Conservation (phyloP, 208 protist species). For the Herpetomonas tarakana region DNA sequence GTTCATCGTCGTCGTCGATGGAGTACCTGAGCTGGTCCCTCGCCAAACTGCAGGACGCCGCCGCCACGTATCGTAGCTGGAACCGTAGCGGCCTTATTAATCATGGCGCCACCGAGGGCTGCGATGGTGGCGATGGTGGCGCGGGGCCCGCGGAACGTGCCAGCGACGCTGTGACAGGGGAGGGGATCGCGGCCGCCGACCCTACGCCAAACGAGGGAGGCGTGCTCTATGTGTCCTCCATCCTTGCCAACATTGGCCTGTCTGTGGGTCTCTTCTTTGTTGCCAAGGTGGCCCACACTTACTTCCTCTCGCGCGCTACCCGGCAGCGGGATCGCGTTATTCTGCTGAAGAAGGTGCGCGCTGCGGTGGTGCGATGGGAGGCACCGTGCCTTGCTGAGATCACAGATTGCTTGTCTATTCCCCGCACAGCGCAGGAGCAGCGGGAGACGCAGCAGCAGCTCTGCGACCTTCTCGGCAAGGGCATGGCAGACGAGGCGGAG, state of each 20-base stretch:
- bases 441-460: not conserved
- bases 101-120: no score
- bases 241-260: not conserved
- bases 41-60: no score
- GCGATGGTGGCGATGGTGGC: not conserved
- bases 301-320: not conserved
- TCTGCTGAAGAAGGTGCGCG: not conserved
- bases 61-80: no score
- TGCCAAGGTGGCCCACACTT: not conserved
- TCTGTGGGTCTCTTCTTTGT: not conserved
- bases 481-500: no score
- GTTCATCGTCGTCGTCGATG: no score
- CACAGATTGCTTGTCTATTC: not conserved
- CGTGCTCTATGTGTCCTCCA: not conserved
- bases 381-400: not conserved
- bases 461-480: no score
- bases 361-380: not conserved
- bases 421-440: not conserved
- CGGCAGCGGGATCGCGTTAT: not conserved
- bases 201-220: no score
- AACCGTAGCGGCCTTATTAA: no score
- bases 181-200: no score
- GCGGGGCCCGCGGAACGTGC: no score
- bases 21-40: no score
- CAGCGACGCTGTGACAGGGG: no score